Conservation (phyloP, 306 rosid genomes). For the Betula pendula region DNA sequence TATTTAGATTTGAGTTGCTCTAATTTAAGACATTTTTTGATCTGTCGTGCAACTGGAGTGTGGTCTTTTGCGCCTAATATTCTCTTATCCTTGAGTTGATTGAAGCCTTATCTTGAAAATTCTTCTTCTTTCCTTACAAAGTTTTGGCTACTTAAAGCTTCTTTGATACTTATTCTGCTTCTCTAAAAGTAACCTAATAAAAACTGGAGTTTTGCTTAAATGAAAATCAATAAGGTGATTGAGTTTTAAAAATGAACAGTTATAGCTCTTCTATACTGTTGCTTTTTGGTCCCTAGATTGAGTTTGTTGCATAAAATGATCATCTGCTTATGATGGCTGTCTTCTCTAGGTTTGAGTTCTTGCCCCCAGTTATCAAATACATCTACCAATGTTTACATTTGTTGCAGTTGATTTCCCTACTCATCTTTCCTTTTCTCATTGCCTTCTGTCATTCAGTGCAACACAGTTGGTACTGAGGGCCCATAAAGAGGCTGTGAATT, state of each 20-base stretch:
- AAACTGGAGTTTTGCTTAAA: background rate
- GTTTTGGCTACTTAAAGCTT: background rate
- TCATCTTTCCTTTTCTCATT: conserved; percentile 15
- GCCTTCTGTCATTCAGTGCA: conserved; percentile 52
- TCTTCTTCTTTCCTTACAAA: background rate
- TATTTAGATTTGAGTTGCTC: background rate
- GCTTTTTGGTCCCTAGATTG: background rate
- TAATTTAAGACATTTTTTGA: background rate
- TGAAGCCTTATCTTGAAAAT: background rate
- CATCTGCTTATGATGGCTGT: background rate
- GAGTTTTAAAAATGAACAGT: background rate
- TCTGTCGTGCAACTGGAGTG: background rate
- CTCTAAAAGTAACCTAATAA: background rate
- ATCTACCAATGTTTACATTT: conserved; percentile 13
- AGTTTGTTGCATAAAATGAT: background rate
- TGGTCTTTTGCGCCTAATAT: background rate
- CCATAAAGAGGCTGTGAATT: conserved; percentile 95
- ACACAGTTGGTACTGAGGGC: conserved; percentile 97
- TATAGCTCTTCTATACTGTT: background rate
- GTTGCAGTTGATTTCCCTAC: conserved; percentile 14
- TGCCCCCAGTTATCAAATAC: background rate
- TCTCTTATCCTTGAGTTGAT: background rate
- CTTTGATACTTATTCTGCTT: background rate
- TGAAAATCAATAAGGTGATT: background rate
- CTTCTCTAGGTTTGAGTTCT: background rate